These are phyloP conservation scores for Oropetium thomaeum DNA, from an alignment of 176 grass and related monocot species.

Conservation along the genomic window DNA sequence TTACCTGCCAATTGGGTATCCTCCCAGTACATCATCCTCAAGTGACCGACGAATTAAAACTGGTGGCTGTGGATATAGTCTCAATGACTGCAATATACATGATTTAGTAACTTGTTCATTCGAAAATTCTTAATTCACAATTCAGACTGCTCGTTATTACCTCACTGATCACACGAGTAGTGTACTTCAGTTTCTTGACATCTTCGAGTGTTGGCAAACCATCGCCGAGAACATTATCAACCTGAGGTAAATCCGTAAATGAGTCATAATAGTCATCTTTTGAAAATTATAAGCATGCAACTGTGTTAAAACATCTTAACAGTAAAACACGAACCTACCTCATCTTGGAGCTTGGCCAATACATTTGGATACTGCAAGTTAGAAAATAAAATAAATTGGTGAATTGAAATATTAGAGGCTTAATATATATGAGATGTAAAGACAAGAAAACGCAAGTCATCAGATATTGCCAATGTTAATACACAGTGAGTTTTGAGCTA, in stretches of 20 bases:
- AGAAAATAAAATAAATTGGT: neutral
- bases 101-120: slow-evolving; percentile 4
- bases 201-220: slow-evolving; percentile 73
- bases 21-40: slow-evolving; percentile 80
- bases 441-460: neutral
- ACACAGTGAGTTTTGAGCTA: neutral
- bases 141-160: slow-evolving; percentile 34
- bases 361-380: slow-evolving; percentile 70
- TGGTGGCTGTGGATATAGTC: slow-evolving; percentile 91
- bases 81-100: slow-evolving; percentile 70
- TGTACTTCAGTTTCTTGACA: slow-evolving; percentile 89
- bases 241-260: slow-evolving; percentile 56
- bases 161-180: slow-evolving; percentile 93
- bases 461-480: slow-evolving; percentile 2
- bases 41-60: slow-evolving; percentile 92
- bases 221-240: slow-evolving; percentile 82
- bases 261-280: slow-evolving; percentile 17
- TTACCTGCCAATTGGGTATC: slow-evolving; percentile 84
- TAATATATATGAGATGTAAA: neutral
- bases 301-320: slow-evolving; percentile 3
- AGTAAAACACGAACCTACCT: slow-evolving; percentile 56
- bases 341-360: slow-evolving; percentile 85
- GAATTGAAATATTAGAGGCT: neutral
- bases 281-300: neutral
- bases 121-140: neutral